Percentiles rank a stretch among this genome's conserved stretches.
Conservation (phyloP, 1,284 basidiomycete species). For the Papiliotrema flavescens region DNA sequence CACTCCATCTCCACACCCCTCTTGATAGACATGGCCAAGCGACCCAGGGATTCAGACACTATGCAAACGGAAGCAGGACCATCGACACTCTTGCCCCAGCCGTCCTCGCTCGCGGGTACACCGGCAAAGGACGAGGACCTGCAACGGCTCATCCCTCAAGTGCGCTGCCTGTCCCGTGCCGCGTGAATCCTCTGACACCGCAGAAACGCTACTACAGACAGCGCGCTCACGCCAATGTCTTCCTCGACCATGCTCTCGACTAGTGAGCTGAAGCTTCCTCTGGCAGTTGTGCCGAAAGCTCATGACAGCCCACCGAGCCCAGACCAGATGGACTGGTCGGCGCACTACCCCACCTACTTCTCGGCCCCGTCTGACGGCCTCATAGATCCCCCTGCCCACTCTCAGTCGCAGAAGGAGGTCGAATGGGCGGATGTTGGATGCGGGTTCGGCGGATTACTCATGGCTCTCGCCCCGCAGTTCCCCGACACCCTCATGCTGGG, state of each 20-base stretch:
- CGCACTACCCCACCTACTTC: constrained; percentile 75
- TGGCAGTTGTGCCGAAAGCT: not conserved
- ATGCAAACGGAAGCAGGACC: constrained; percentile 10
- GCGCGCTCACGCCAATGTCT: constrained; percentile 96
- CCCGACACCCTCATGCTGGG: constrained; percentile 93
- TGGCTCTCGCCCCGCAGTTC: constrained; percentile 83
- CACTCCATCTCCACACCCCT: constrained; percentile 15
- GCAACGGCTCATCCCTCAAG: constrained; percentile 2
- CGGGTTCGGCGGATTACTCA: constrained; percentile 92
- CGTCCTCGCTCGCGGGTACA: not conserved
- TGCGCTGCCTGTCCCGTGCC: not conserved
- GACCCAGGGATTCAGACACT: constrained; percentile 24
- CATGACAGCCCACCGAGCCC: constrained; percentile 65
- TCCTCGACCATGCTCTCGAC: constrained; percentile 88
- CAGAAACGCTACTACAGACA: constrained; percentile 97
- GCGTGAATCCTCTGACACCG: not conserved
- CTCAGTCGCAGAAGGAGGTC: constrained; percentile 52
- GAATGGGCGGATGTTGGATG: constrained; percentile 98
- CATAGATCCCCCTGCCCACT: constrained; percentile 4
- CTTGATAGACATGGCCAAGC: constrained; percentile 12
- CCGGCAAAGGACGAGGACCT: not conserved
- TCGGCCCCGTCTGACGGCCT: constrained; percentile 29
- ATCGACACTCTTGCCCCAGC: constrained; percentile 5
- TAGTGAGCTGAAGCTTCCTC: constrained; percentile 54
- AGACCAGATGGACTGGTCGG: constrained; percentile 73